These are phyloP conservation scores for Trebouxiophyceae sp. DNA, from an alignment of 163 green algal genomes.

Conservation along the genomic window DNA sequence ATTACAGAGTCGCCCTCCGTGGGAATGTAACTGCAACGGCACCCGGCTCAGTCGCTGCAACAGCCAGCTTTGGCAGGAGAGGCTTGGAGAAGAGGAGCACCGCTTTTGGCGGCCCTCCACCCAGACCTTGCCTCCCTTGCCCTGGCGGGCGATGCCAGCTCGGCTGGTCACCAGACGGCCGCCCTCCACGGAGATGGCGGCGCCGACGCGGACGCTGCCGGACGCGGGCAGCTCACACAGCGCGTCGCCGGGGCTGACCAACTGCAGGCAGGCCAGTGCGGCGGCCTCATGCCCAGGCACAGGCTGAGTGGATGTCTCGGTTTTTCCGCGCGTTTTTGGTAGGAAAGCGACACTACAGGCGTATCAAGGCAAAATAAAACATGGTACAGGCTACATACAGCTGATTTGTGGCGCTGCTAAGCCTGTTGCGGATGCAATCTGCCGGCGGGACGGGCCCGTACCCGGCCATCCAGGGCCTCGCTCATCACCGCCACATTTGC, in stretches of 20 bases:
- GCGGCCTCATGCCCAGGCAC: neutral
- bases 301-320: too few species aligned
- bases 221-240: slow-evolving; percentile 37
- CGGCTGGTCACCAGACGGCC: slow-evolving; percentile 30
- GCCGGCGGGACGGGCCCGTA: too few species aligned
- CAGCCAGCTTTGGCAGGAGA: neutral
- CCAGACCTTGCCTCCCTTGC: slow-evolving; percentile 44
- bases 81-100: slow-evolving; percentile 11
- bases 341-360: too few species aligned
- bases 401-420: too few species aligned
- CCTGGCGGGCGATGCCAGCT: slow-evolving; percentile 41
- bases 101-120: slow-evolving; percentile 46
- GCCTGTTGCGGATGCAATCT: too few species aligned
- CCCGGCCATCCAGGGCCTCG: too few species aligned
- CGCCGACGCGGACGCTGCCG: slow-evolving; percentile 50
- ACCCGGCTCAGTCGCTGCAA: neutral
- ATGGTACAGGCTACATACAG: too few species aligned
- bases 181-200: slow-evolving; percentile 38
- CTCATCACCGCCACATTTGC: too few species aligned
- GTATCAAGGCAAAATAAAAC: too few species aligned
- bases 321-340: too few species aligned
- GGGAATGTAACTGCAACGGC: slow-evolving; percentile 58
- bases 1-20: slow-evolving; percentile 61
- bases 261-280: too few species aligned
- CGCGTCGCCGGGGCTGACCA: slow-evolving; percentile 51